These are phyloP conservation scores for Arthroderma sp. DNA, from an alignment of 2,329 filamentous ascomycete genomes.

Conservation along the genomic window DNA sequence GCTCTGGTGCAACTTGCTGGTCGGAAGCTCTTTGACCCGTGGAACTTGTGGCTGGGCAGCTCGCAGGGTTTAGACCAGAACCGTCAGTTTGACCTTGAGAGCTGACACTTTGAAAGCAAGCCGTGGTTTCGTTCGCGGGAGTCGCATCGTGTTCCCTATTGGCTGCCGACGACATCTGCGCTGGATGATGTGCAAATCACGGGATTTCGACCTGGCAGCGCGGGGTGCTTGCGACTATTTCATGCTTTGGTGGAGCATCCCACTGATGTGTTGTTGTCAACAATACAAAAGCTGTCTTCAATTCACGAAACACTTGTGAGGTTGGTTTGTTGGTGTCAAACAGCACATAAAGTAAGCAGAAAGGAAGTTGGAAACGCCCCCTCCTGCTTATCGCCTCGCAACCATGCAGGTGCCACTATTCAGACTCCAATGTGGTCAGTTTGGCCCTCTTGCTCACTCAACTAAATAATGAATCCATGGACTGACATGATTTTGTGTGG, in stretches of 20 bases:
- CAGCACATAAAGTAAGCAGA: no score
- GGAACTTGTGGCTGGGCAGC: neutral
- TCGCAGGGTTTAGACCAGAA: neutral
- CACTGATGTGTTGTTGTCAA: neutral
- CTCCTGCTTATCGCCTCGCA: neutral
- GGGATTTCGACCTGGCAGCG: no score
- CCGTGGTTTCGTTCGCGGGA: no score
- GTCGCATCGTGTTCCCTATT: no score
- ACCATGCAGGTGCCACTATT: conserved; percentile 69
- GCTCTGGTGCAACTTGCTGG: neutral
- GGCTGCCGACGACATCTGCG: no score
- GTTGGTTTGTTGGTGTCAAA: no score
- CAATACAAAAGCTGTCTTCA: neutral
- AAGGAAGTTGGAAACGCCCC: no score
- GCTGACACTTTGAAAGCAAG: neutral
- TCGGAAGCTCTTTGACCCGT: neutral
- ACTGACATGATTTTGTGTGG: neutral
- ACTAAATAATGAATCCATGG: no score
- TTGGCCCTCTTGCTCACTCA: neutral
- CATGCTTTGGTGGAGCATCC: no score
- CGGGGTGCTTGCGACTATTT: no score
- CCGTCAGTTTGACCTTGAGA: neutral
- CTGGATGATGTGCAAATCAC: no score
- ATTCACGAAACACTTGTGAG: no score
- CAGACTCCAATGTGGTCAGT: conserved; percentile 52